Evolutionary conservation across 2,329 filamentous ascomycete species (phyloP).

Genomic region (Xylaria sp.): DNA sequence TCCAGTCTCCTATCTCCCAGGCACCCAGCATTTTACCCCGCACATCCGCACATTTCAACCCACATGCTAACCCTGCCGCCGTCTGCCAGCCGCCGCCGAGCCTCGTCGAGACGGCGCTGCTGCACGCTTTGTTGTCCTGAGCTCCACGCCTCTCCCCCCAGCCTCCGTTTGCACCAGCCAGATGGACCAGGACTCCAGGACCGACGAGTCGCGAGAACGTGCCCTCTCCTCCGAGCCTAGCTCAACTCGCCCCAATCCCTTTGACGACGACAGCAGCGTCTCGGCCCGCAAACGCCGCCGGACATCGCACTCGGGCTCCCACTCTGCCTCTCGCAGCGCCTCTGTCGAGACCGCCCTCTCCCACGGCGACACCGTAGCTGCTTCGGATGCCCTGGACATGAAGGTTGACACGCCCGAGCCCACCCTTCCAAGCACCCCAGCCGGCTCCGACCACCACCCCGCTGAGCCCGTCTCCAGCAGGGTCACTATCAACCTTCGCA

Average conservation of each 20-base stretch:
- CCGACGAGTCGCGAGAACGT: conserved; percentile 66
- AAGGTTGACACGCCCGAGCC: conserved; percentile 55
- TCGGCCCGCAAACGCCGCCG: conserved; percentile 71
- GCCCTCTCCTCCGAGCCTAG: conserved; percentile 71
- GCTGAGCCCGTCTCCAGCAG: conserved; percentile 64
- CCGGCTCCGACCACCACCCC: conserved; percentile 49
- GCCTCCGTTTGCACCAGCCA: conserved; percentile 56
- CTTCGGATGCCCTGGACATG: conserved; percentile 53
- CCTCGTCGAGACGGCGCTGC: conserved; percentile 63
- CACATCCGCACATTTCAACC: conserved; percentile 50
- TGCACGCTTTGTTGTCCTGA: conserved; percentile 57
- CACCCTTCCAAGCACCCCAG: conserved; percentile 56
- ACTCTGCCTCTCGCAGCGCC: conserved; percentile 64
- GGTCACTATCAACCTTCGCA: conserved; percentile 71
- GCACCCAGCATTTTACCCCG: conserved; percentile 38
- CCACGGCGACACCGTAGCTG: conserved; percentile 47
- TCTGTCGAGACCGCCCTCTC: conserved; percentile 60
- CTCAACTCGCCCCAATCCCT: conserved; percentile 72
- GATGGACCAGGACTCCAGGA: conserved; percentile 65
- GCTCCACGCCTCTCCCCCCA: conserved; percentile 57
- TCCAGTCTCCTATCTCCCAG: conserved; percentile 23
- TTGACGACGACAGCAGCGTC: conserved; percentile 64
- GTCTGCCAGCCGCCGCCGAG: conserved; percentile 61
- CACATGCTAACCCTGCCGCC: conserved; percentile 68
- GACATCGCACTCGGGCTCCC: conserved; percentile 67